phyloP scores from a whole-genome alignment of 176 grass and related monocot genomes.

The Avena eriantha region DNA sequence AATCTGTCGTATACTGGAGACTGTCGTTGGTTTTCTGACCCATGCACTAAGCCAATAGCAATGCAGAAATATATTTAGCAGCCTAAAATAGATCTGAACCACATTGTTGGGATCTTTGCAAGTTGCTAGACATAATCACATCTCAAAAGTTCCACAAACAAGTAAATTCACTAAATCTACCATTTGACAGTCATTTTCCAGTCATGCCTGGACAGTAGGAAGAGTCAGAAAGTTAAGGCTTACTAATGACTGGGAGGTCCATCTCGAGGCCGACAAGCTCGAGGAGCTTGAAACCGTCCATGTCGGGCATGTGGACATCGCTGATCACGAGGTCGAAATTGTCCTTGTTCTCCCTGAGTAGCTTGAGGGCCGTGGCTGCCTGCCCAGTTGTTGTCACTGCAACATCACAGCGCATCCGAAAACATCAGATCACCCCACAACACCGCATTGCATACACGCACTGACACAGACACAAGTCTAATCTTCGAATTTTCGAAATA shows the following conservation, averaged over 20 bases:
- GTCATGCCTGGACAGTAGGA: background rate
- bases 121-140: constrained; percentile 25
- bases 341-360: constrained; percentile 85
- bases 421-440: constrained; percentile 22
- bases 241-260: constrained; percentile 97
- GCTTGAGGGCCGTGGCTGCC: constrained; percentile 61
- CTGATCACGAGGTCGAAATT: constrained; percentile 88
- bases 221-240: constrained; percentile 16
- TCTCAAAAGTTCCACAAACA: background rate
- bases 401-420: constrained; percentile 33
- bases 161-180: constrained; percentile 33
- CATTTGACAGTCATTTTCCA: constrained; percentile 33
- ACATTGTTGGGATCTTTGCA: background rate
- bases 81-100: constrained; percentile 11
- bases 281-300: constrained; percentile 94
- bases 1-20: background rate
- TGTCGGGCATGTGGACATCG: constrained; percentile 95
- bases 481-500: background rate
- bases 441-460: background rate
- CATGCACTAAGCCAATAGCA: constrained; percentile 28
- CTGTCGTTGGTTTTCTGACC: background rate
- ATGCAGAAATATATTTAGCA: background rate
- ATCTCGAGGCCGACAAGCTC: constrained; percentile 87
- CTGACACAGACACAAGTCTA: background rate
- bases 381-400: constrained; percentile 78